Evolutionary conservation across 495 filamentous ascomycete genomes (phyloP), one percentile per base, ranked within the genome.

Genomic region (Lophiostoma macrostomum): DNA sequence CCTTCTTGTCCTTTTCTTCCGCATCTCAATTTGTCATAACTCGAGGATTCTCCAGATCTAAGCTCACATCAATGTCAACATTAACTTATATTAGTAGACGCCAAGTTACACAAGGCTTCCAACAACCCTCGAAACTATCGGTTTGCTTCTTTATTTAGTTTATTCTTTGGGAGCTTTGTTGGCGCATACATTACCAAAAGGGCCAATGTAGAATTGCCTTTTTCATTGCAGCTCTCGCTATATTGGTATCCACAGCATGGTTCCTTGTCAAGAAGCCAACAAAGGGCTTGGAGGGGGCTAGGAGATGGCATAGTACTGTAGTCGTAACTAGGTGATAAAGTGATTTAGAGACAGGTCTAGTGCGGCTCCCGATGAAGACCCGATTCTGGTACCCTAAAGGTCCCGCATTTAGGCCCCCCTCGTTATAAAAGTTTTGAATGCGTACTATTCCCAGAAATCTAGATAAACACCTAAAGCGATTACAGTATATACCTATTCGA

Each of bases 401-500:
- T 40, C 37, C 37, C 37, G 37, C 13, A 40, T 14, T 14, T 40
- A 16, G 37, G 37, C 19, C 37, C 37, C 19, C 37, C 7, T 32
- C 29, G 29, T 32, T 32, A 32, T 32, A 32, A 32, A 32, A n/a
- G 29, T 7, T 32, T 32, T 32, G 29, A 32, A 32, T 7, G 29
- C 29, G 29, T 7, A 39, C 36, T 39, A 8, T 39, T 39, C 36
- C 18, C 16, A 39, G 36, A 39, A 39, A 18, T 39, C 18, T 39
- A 6, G 16, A 39, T 39, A 39, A 39, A 39, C 8, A 39, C 36
- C 36, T 39, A 18, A 39, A 39, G 36, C 36, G 6, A 39, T 39
- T 39, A 39, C 16, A 39, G 16, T 24, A 35, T 47, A 20, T 47
- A 47, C 30, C 43, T 47, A 47, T 47, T 47, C 24, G 14, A 47